Base-by-base conservation (phyloP, 2,329 filamentous ascomycete species). In the Hymenoscyphus repandus region DNA sequence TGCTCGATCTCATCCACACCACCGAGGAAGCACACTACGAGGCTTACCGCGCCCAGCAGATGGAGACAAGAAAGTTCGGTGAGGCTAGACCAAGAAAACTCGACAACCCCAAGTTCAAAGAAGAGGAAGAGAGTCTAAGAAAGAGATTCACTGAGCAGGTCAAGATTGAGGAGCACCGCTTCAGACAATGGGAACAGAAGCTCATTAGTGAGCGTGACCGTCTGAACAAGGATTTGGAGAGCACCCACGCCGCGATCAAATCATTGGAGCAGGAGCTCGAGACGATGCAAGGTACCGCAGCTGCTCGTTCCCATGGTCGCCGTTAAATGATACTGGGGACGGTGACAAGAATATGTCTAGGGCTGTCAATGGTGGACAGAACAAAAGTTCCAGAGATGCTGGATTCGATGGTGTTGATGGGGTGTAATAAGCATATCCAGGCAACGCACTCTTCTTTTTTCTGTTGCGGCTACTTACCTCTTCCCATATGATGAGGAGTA, bases 101-200 rank as follows among this genome's bases (percentile, higher is more conserved):
- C 65, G 93, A 99, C 77, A 99, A 99, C 80, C 93, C 93, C 75
- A 99, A 99, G 80, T 99, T 97, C 83, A 99, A 99, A 83, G 93
- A 99, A 72, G 93, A 99, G 74, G 93, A 99, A 70, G 93, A 99
- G 80, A 88, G 89, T 56, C 84, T 99, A 60, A 86, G 93, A 75
- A 99, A 99, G 85, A 85, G 95, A 64, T 99, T 99, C 76, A 99
- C 93, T 63, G 93, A 99, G 78, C 93, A 99, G 74, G 93, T 99
- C 78, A 99, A 99, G 88, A 88, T 99, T 67, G 95, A 99, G 79
- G 93, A 99, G 77, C 90, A 96, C 77, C 85, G 93, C 61, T 99
- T 99, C 85, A 85, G 95, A 73, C 88, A 95, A 75, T 99, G 93
- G 93, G 93, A 99, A 78, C 93, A 99, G 83, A 97, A 97, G 83